A percentile compares a stretch with the other conserved stretches of the same genome.
phyloP scores from a whole-genome alignment of 2,329 filamentous ascomycete species.

The Fusarium sp. region DNA sequence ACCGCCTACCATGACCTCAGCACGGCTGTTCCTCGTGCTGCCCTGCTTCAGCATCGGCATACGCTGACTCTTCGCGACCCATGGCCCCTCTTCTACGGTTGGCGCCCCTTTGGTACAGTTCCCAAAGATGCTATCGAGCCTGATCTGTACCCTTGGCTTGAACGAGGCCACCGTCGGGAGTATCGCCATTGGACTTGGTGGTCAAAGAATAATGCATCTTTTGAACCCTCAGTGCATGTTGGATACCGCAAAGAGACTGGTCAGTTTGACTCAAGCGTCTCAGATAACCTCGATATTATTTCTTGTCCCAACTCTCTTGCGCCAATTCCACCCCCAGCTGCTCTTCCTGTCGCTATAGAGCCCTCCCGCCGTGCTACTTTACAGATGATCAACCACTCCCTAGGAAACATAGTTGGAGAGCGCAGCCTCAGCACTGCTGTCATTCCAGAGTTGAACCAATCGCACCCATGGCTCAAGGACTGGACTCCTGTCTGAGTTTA shows the following conservation, averaged over 20 bases:
- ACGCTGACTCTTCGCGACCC: constrained; percentile 41
- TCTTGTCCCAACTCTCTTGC: constrained; percentile 6
- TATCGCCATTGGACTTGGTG: constrained; percentile 42
- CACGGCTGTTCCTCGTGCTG: constrained; percentile 28
- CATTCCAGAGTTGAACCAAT: constrained; percentile 29
- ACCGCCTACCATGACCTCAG: constrained; percentile 24
- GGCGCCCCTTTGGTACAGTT: constrained; percentile 38
- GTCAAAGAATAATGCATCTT: constrained; percentile 32
- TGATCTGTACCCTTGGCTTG: constrained; percentile 42
- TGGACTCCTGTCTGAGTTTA: constrained; percentile 33
- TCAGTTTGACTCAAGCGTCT: constrained; percentile 13
- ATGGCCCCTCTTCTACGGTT: constrained; percentile 42
- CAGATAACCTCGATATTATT: constrained; percentile 33
- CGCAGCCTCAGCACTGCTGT: constrained; percentile 39
- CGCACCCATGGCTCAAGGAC: constrained; percentile 39
- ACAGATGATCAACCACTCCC: constrained; percentile 41
- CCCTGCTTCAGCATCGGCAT: constrained; percentile 39
- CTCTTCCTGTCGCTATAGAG: constrained; percentile 18
- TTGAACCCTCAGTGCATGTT: constrained; percentile 13
- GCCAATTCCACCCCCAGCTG: constrained; percentile 24
- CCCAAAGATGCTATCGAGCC: constrained; percentile 35
- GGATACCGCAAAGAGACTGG: constrained; percentile 37
- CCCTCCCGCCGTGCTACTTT: constrained; percentile 37
- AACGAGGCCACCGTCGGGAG: constrained; percentile 37
- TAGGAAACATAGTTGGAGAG: constrained; percentile 41